Percentiles rank a stretch among this genome's conserved stretches.
These are phyloP conservation scores for Talaromyces stipitatus DNA, from an alignment of 495 filamentous ascomycete species.

Conservation along the genomic window DNA sequence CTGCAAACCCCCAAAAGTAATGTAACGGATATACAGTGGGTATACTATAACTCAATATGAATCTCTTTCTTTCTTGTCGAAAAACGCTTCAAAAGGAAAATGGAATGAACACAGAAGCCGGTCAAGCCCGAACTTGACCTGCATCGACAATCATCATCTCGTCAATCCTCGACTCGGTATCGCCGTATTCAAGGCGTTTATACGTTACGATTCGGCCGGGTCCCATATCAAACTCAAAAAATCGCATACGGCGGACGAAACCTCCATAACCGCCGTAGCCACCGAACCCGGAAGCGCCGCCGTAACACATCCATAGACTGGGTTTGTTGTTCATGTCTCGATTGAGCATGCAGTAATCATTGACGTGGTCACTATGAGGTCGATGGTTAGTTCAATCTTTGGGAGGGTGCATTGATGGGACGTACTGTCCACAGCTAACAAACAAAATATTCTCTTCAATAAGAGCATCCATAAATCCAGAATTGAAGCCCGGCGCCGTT, in stretches of 20 bases:
- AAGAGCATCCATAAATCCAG: conserved; percentile 77
- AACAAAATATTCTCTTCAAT: conserved; percentile 76
- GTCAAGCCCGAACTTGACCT: conserved; percentile 12
- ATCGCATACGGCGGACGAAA: conserved; percentile 72
- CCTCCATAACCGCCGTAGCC: conserved; percentile 88
- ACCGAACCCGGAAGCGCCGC: conserved; percentile 79
- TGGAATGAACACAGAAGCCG: conserved; percentile 11
- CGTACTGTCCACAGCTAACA: conserved; percentile 86
- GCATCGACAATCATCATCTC: conserved; percentile 79
- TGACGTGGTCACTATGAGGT: conserved; percentile 70
- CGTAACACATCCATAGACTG: conserved; percentile 98
- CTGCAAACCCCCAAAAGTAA: conserved; percentile 6
- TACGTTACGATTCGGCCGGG: conserved; percentile 80
- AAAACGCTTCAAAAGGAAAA: conserved; percentile 7
- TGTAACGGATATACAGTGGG: conserved; percentile 12
- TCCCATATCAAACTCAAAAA: conserved; percentile 92
- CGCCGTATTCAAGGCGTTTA: conserved; percentile 82
- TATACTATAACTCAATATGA: conserved; percentile 14
- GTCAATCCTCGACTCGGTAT: conserved; percentile 63
- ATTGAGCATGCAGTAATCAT: conserved; percentile 83
- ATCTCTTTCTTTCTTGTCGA: conserved; percentile 1
- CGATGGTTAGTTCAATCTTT: conserved; percentile 7
- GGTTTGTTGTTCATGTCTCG: conserved; percentile 41
- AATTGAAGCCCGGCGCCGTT: conserved; percentile 84
- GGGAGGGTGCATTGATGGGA: conserved; percentile 11